Evolutionary conservation across 208 protist genomes (phyloP).

Genomic region (Trichomonas gallinae): DNA sequence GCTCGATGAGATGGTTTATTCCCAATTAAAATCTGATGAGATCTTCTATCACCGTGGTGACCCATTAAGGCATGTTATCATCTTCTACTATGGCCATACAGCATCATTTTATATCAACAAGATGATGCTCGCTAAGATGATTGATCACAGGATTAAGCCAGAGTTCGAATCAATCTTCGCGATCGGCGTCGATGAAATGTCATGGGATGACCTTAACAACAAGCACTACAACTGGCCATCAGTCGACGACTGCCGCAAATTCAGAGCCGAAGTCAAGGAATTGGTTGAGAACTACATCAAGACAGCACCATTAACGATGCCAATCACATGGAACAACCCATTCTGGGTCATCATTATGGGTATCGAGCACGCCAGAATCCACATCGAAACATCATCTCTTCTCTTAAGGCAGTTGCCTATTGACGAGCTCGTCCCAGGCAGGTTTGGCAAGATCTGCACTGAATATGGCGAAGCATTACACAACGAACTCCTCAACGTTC

Average conservation of each 20-base stretch:
- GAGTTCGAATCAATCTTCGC: conserved; percentile 31
- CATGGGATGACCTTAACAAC: conserved; percentile 72
- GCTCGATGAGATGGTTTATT: background rate
- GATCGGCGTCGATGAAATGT: conserved; percentile 87
- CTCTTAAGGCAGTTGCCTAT: conserved; percentile 76
- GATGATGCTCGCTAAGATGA: conserved; percentile 42
- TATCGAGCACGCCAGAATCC: conserved; percentile 84
- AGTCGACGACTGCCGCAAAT: conserved; percentile 60
- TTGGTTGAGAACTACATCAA: conserved; percentile 36
- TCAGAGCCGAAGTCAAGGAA: conserved; percentile 52
- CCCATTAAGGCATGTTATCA: background rate
- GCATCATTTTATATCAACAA: conserved; percentile 84
- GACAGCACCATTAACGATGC: background rate
- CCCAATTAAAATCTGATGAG: background rate
- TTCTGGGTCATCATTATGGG: conserved; percentile 65
- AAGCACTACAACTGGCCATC: conserved; percentile 54
- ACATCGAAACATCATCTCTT: conserved; percentile 80
- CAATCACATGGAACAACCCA: conserved; percentile 31
- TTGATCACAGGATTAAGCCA: background rate
- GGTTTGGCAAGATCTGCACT: conserved; percentile 41
- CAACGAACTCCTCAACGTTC: conserved; percentile 37
- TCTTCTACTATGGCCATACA: conserved; percentile 86
- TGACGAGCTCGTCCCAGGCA: conserved; percentile 52
- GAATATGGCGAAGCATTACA: background rate
- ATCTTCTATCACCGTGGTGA: background rate